Percentiles rank a stretch among this genome's conserved stretches.
Conservation (phyloP, 495 filamentous ascomycete genomes). For the Hypoxylon intermedium region DNA sequence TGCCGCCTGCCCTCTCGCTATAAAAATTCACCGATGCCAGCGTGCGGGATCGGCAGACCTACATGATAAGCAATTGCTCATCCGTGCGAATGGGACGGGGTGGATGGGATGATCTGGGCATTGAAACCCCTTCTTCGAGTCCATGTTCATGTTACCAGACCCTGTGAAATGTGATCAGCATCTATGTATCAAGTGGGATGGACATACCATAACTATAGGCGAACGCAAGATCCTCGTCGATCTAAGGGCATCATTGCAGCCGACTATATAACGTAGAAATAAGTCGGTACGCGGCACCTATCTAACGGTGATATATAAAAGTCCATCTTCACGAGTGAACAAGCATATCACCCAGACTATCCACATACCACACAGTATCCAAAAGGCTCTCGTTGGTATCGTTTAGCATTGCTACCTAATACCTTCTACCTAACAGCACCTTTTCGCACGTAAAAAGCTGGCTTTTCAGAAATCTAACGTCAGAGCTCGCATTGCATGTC, state of each 20-base stretch:
- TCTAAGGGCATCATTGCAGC: too few relatives aligned
- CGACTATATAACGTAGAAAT: too few relatives aligned
- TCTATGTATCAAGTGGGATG: too few relatives aligned
- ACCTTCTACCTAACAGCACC: neutral
- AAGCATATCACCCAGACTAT: too few relatives aligned
- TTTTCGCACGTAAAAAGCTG: slow-evolving; percentile 9
- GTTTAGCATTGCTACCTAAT: slow-evolving; percentile 15
- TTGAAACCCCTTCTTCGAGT: neutral
- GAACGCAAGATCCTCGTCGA: too few relatives aligned
- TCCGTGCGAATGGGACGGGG: slow-evolving; percentile 29
- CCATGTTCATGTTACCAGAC: too few relatives aligned
- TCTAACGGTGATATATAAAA: too few relatives aligned
- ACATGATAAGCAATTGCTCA: neutral
- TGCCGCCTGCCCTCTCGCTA: neutral
- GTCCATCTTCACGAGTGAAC: too few relatives aligned
- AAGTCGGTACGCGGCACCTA: too few relatives aligned
- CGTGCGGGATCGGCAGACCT: slow-evolving; percentile 11
- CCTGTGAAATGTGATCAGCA: too few relatives aligned
- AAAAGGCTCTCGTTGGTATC: neutral
- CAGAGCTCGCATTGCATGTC: slow-evolving; percentile 9
- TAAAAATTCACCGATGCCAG: neutral
- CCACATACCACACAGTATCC: too few relatives aligned
- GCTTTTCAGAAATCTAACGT: slow-evolving; percentile 21
- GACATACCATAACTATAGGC: too few relatives aligned
- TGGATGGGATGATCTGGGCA: slow-evolving; percentile 1